Evolutionary conservation across 768 basidiomycete genomes (phyloP).

Genomic region (Crepidotus variabilis): DNA sequence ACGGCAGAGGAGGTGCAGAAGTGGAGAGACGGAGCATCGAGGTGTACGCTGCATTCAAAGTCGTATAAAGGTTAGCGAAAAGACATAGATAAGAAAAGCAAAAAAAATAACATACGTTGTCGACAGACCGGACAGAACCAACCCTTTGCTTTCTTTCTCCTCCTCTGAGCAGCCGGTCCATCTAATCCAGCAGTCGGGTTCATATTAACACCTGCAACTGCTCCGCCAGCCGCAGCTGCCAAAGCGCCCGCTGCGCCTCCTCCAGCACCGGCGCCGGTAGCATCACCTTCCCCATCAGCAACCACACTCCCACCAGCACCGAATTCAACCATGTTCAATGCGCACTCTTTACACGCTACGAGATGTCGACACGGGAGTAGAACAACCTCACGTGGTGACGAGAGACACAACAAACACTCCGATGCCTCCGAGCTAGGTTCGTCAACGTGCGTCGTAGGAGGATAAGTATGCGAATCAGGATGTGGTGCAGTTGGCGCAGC

Average conservation of each 20-base stretch:
- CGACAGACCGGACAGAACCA: constrained; percentile 83
- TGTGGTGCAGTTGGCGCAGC: constrained; percentile 28
- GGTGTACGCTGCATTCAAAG: constrained; percentile 63
- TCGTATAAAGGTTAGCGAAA: no score
- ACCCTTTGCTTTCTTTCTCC: constrained; percentile 10
- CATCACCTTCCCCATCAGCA: constrained; percentile 43
- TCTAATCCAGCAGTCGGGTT: background rate
- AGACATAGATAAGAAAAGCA: background rate
- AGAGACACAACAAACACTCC: constrained; percentile 90
- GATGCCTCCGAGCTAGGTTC: constrained; percentile 71
- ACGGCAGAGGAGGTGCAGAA: constrained; percentile 40
- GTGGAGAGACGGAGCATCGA: constrained; percentile 83
- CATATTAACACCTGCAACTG: background rate
- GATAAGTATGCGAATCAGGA: constrained; percentile 32
- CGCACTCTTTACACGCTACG: constrained; percentile 94
- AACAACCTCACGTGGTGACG: constrained; percentile 86
- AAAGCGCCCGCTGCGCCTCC: no score
- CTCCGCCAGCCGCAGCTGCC: no score
- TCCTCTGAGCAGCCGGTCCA: background rate
- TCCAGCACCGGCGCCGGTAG: constrained; percentile 20
- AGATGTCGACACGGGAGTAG: constrained; percentile 91
- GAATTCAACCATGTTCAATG: constrained; percentile 96
- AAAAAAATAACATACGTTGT: constrained; percentile 65
- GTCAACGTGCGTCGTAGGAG: constrained; percentile 29
- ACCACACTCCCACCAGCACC: constrained; percentile 84